Percentiles rank a stretch among this genome's conserved stretches.
These are phyloP conservation scores for Boletus reticulatus DNA, from an alignment of 768 basidiomycete genomes.

Conservation along the genomic window DNA sequence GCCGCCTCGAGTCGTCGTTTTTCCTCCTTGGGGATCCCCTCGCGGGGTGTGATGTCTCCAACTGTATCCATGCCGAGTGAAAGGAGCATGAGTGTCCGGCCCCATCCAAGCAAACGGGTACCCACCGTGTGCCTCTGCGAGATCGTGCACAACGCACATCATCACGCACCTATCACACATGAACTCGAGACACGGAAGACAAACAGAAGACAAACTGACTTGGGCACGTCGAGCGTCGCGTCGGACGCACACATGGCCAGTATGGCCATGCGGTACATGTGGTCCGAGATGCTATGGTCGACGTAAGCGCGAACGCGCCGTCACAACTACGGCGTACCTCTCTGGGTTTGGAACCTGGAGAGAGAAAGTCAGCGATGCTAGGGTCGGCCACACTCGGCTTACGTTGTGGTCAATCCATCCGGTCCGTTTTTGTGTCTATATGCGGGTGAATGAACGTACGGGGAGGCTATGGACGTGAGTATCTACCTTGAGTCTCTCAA, in stretches of 20 bases:
- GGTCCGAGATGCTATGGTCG: conserved; percentile 76
- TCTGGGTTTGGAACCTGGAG: conserved; percentile 77
- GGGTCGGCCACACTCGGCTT: background rate
- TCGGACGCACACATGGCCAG: conserved; percentile 87
- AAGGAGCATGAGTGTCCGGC: background rate
- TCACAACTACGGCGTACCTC: conserved; percentile 48
- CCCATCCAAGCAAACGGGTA: no score
- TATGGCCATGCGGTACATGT: conserved; percentile 98
- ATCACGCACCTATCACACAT: conserved; percentile 58
- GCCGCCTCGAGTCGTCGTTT: conserved; percentile 78
- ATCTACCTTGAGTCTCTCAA: conserved; percentile 95
- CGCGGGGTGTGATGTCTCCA: conserved; percentile 90
- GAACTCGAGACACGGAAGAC: background rate
- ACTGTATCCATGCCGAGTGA: conserved; percentile 42
- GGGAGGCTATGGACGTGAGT: background rate
- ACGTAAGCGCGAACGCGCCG: background rate
- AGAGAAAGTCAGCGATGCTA: conserved; percentile 2
- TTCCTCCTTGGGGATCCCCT: conserved; percentile 78
- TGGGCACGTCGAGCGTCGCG: conserved; percentile 63
- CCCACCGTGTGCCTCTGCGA: conserved; percentile 90
- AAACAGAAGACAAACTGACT: conserved; percentile 42
- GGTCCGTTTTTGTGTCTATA: conserved; percentile 89
- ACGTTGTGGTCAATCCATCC: conserved; percentile 86
- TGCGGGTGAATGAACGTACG: background rate
- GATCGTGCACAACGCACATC: conserved; percentile 91